phyloP scores from a whole-genome alignment of 805 yeast genomes.

The Metschnikowia reukaufii region DNA sequence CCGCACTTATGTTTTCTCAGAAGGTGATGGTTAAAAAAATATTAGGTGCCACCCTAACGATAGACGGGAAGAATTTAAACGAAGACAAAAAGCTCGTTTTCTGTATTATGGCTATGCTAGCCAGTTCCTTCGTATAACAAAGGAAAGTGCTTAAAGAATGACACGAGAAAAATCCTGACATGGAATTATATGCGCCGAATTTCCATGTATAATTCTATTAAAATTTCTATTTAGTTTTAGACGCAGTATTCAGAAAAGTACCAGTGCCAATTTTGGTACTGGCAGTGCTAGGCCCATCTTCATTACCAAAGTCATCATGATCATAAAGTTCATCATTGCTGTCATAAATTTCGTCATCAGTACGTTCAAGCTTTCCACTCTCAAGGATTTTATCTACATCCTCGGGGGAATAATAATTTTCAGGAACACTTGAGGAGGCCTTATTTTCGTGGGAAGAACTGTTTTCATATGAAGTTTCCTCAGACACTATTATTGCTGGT shows the following conservation, averaged over 20 bases:
- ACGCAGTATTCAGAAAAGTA: slow-evolving; percentile 1
- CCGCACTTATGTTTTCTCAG: too few species aligned
- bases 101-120: too few species aligned
- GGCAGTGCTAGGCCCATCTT: slow-evolving; percentile 1
- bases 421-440: not conserved
- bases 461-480: not conserved
- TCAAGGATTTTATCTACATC: slow-evolving; percentile 4
- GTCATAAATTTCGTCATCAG: not conserved
- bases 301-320: not conserved
- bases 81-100: too few species aligned
- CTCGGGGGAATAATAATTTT: not conserved
- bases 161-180: too few species aligned
- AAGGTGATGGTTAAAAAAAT: too few species aligned
- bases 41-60: too few species aligned
- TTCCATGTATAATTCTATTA: not conserved
- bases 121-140: too few species aligned
- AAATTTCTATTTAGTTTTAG: not conserved
- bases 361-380: slow-evolving; percentile 4
- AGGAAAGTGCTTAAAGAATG: too few species aligned
- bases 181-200: too few species aligned
- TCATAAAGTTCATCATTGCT: not conserved
- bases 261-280: not conserved
- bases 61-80: too few species aligned
- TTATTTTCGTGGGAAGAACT: not conserved
- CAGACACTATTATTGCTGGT: not conserved